A percentile compares a stretch with the other conserved stretches of the same genome.
Evolutionary conservation across 202 grass and related monocot genomes (phyloP).

Genomic region (Miscanthus sacchariflorus): DNA sequence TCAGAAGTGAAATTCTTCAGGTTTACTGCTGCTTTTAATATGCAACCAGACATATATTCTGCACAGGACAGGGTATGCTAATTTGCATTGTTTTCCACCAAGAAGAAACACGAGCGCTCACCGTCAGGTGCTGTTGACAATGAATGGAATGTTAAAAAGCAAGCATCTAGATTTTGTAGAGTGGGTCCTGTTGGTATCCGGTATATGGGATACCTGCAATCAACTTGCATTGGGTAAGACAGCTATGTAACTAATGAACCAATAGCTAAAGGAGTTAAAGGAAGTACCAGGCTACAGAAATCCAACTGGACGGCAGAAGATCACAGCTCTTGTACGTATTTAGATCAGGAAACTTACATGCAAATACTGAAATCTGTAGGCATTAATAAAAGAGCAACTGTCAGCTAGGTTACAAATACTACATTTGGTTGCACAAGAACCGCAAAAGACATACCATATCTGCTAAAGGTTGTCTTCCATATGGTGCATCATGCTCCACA

Average conservation of each 20-base stretch:
- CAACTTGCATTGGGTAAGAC: conserved; percentile 41
- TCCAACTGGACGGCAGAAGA: conserved; percentile 81
- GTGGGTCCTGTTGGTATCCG: conserved; percentile 89
- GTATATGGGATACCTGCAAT: conserved; percentile 83
- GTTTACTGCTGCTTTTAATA: conserved; percentile 10
- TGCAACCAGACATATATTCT: conserved; percentile 10
- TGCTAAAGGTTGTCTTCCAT: conserved; percentile 80
- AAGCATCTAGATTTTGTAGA: conserved; percentile 77
- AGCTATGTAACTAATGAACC: conserved; percentile 23
- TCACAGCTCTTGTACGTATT: conserved; percentile 73
- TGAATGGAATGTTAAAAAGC: conserved; percentile 81
- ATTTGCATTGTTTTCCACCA: not conserved
- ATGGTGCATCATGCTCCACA: conserved; percentile 75
- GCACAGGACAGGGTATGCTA: conserved; percentile 28
- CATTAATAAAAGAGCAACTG: conserved; percentile 30
- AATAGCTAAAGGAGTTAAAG: conserved; percentile 17
- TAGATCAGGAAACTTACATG: conserved; percentile 68
- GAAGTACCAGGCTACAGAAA: conserved; percentile 87
- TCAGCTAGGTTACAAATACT: conserved; percentile 20
- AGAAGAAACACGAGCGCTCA: conserved; percentile 25
- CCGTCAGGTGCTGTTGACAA: conserved; percentile 53
- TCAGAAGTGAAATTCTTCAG: conserved; percentile 1
- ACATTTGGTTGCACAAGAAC: conserved; percentile 31
- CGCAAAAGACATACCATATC: conserved; percentile 63
- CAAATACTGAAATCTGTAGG: conserved; percentile 70